These are phyloP conservation scores for Barnettozyma sp. DNA, from an alignment of 805 yeast species.

Conservation along the genomic window DNA sequence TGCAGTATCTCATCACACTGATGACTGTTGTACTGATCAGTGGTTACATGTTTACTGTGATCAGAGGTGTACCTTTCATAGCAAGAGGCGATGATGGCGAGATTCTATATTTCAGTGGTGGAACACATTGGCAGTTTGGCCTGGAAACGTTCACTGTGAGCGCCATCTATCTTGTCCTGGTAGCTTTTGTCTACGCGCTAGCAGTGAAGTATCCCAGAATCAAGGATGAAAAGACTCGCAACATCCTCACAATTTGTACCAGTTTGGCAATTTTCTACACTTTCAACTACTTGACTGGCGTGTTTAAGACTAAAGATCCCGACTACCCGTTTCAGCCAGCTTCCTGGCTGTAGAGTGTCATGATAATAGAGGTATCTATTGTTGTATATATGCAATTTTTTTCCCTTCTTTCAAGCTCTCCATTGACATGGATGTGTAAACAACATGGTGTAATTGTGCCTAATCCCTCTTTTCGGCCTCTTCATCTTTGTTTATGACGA, in stretches of 20 bases:
- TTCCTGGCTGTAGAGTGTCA: constrained; percentile 14
- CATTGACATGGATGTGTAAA: too few relatives aligned
- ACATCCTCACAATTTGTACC: constrained; percentile 7
- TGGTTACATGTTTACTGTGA: constrained; percentile 60
- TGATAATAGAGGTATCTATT: too few relatives aligned
- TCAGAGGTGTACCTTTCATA: constrained; percentile 56
- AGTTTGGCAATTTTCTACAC: constrained; percentile 16
- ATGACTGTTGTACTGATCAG: constrained; percentile 42
- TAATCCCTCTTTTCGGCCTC: constrained; percentile 41
- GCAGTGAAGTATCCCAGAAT: constrained; percentile 31
- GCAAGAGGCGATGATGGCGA: constrained; percentile 44
- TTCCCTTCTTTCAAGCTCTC: too few relatives aligned
- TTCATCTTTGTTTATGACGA: constrained; percentile 75
- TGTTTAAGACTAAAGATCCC: constrained; percentile 17
- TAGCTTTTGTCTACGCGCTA: constrained; percentile 34
- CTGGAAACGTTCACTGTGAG: constrained; percentile 53
- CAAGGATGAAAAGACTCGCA: constrained; percentile 12
- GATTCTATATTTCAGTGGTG: constrained; percentile 58
- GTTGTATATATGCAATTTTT: neutral
- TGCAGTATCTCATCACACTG: constrained; percentile 31
- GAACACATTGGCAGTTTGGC: constrained; percentile 63
- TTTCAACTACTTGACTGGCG: constrained; percentile 16
- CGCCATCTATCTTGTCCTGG: constrained; percentile 42
- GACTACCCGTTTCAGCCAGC: constrained; percentile 17
- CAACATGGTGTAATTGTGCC: neutral